Conservation (phyloP, 108 stramenopile species). For the Skeletonema grethae region DNA sequence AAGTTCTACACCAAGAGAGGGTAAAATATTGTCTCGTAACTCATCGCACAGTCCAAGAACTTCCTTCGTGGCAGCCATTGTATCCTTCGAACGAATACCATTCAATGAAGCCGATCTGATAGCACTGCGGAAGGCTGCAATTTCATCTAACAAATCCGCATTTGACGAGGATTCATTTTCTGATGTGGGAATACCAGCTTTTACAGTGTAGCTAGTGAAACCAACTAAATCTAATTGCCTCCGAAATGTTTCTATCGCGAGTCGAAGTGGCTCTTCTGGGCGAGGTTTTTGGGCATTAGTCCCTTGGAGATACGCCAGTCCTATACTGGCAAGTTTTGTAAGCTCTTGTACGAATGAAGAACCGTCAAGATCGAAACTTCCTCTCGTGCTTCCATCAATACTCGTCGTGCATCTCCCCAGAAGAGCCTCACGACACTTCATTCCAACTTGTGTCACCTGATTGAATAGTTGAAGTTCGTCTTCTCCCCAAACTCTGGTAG, state of each 20-base stretch:
- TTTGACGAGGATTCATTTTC: constrained; percentile 8
- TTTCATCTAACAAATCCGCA: constrained; percentile 46
- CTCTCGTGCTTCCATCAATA: constrained; percentile 15
- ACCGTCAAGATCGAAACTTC: constrained; percentile 70
- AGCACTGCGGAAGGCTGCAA: constrained; percentile 63
- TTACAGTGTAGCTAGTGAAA: constrained; percentile 60
- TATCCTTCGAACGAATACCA: constrained; percentile 27
- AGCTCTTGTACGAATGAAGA: constrained; percentile 58
- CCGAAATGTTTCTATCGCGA: constrained; percentile 51
- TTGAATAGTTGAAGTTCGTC: constrained; percentile 52
- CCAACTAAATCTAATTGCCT: constrained; percentile 64
- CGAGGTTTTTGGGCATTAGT: not conserved
- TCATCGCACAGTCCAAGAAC: constrained; percentile 72
- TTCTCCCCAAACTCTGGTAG: constrained; percentile 49
- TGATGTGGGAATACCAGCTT: constrained; percentile 46
- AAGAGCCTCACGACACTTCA: constrained; percentile 39
- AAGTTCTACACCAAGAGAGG: constrained; percentile 67
- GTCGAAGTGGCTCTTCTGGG: constrained; percentile 51
- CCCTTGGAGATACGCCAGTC: constrained; percentile 41
- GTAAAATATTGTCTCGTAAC: constrained; percentile 61
- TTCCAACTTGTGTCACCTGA: constrained; percentile 7
- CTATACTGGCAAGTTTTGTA: constrained; percentile 50
- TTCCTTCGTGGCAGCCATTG: constrained; percentile 24
- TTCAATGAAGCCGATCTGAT: constrained; percentile 60
- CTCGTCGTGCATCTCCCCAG: constrained; percentile 12